Base-by-base conservation (phyloP, 805 yeast genomes). In the Hanseniaspora occidentalis region DNA sequence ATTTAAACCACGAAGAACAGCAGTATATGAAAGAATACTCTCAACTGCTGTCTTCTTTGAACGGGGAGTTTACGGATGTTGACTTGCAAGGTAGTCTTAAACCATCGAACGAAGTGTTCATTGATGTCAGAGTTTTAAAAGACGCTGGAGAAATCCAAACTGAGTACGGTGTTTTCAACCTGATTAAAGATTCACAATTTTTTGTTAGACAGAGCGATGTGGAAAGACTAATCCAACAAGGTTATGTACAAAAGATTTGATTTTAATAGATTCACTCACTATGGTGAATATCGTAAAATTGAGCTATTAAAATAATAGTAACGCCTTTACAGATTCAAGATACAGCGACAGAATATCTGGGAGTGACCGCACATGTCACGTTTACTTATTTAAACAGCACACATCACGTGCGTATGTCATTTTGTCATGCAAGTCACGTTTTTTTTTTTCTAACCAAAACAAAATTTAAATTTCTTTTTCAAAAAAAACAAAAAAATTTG, bases 61-160 rank as follows among this genome's bases (percentile, higher is more conserved):
- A 84, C 53, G 83, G 92, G 8, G 56, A 60, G 18, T 75, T 84
- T 61, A 71, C 84, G 0, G 96, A 86, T 48, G 62, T 89, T 14
- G 98, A 92, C 53, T 62, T 92, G 20, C 75, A 89, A 22, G 97
- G 96, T 0, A 76, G 84, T n/a, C 54, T 92, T 48, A 83, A 73
- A 18, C 98, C 98, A 0, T 97, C 98, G 1, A 73, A 72, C 27
- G 94, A 85, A 49, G 82, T 92, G 22, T 92, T 89, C 50, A 83
- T 89, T 8, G 98, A 89, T 53, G 97, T 92, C 4, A 66, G 98
- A 43, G 97, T 89, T 6, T 61, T 89, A 39, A 82, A 82, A 56
- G 94, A 89, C 52, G 96, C 95, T 0, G 98, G 98, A 1, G 97
- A 92, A 55, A 85, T 89, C 26, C 96, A 88, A 54, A 92, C 98